A percentile compares a stretch with the other conserved stretches of the same genome.
Conservation (phyloP, 2,329 filamentous ascomycete species). For the Stachybotrys chartarum region DNA sequence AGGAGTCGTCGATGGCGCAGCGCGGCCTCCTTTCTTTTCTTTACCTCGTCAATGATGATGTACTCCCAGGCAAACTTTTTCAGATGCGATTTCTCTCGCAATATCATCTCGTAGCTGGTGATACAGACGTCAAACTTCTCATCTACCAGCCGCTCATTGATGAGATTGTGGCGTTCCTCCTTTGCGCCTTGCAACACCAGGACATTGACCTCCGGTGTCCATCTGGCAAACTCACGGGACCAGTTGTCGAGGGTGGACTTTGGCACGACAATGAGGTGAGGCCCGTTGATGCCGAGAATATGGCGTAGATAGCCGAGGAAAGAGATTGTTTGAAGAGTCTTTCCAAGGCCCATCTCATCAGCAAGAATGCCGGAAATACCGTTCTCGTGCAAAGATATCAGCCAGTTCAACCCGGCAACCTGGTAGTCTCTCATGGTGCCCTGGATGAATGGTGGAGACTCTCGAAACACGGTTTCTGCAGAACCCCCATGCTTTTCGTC, state of each 20-base stretch:
- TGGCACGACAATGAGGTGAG: slow-evolving; percentile 85
- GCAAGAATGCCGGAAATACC: slow-evolving; percentile 97
- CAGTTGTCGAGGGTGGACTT: slow-evolving; percentile 99
- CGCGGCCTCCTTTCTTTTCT: neutral
- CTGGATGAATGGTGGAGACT: slow-evolving; percentile 84
- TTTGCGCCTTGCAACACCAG: slow-evolving; percentile 92
- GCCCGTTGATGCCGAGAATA: slow-evolving; percentile 80
- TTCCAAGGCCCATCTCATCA: slow-evolving; percentile 97
- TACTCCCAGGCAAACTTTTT: slow-evolving; percentile 99
- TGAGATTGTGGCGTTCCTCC: slow-evolving; percentile 81
- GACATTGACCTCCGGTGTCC: slow-evolving; percentile 94
- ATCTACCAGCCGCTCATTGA: slow-evolving; percentile 84
- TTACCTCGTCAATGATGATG: slow-evolving; percentile 88
- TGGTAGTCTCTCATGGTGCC: slow-evolving; percentile 96
- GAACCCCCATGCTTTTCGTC: slow-evolving; percentile 86
- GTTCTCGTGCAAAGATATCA: slow-evolving; percentile 95
- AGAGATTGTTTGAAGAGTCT: slow-evolving; percentile 94
- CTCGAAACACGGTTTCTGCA: slow-evolving; percentile 84
- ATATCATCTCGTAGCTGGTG: slow-evolving; percentile 98
- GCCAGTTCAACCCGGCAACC: slow-evolving; percentile 90
- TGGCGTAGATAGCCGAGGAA: slow-evolving; percentile 94
- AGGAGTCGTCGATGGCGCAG: neutral
- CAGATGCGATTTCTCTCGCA: slow-evolving; percentile 87
- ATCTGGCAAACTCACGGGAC: slow-evolving; percentile 87
- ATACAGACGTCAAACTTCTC: slow-evolving; percentile 98